A percentile compares a stretch with the other conserved stretches of the same genome.
These are phyloP conservation scores for Colletotrichum nymphaeae DNA, from an alignment of 2,329 filamentous ascomycete genomes.

Conservation along the genomic window DNA sequence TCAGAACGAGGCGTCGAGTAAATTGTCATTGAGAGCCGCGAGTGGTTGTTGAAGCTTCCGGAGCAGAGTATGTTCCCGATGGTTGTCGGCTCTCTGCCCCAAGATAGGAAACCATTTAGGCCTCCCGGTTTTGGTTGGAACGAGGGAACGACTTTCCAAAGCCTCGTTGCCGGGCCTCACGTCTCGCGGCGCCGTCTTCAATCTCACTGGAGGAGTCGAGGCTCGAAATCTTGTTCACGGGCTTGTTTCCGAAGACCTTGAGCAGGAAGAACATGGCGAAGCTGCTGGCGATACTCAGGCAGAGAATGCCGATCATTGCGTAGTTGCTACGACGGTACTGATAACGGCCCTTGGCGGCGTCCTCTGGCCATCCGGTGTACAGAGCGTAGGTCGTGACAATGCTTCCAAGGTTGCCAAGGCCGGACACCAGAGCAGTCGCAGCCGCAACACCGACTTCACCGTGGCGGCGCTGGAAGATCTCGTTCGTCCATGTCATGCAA, in stretches of 20 bases:
- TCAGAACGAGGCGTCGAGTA: background rate
- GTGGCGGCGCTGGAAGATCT: slow-evolving; percentile 90
- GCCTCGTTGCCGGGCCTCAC: slow-evolving; percentile 69
- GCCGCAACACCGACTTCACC: slow-evolving; percentile 92
- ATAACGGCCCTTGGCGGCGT: slow-evolving; percentile 73
- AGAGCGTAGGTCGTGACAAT: slow-evolving; percentile 90
- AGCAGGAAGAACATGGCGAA: slow-evolving; percentile 76
- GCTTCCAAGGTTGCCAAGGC: slow-evolving; percentile 86
- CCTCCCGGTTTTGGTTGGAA: slow-evolving; percentile 41
- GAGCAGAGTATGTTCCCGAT: slow-evolving; percentile 38
- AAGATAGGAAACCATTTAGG: slow-evolving; percentile 18
- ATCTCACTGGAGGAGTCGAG: slow-evolving; percentile 56
- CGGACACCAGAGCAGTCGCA: slow-evolving; percentile 86
- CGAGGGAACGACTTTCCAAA: slow-evolving; percentile 57
- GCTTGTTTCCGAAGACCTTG: slow-evolving; percentile 65
- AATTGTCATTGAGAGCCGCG: background rate
- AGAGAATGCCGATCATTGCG: slow-evolving; percentile 88
- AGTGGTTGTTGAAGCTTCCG: slow-evolving; percentile 45
- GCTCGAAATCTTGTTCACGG: slow-evolving; percentile 57
- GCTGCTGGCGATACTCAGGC: slow-evolving; percentile 79
- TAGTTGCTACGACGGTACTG: slow-evolving; percentile 87
- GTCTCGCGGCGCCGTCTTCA: slow-evolving; percentile 70
- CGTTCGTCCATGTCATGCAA: slow-evolving; percentile 93
- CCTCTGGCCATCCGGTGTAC: slow-evolving; percentile 87
- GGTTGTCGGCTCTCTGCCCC: slow-evolving; percentile 37